Base-by-base conservation (phyloP, 2,329 filamentous ascomycete species). In the Arthrobotrys pseudoclavata region DNA sequence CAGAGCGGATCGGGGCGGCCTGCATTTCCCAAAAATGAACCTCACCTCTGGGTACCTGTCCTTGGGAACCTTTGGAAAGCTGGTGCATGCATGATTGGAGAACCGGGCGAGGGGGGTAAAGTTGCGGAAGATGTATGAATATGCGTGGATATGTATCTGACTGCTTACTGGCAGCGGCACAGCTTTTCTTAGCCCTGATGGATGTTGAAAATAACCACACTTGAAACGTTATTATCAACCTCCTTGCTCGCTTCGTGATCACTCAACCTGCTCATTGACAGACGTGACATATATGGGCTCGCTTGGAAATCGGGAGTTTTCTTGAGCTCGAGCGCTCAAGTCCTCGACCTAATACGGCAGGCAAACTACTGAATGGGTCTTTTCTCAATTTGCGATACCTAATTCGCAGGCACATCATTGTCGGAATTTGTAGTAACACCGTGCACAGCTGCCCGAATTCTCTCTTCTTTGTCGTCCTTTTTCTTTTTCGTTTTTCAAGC, bases 11-110 rank as follows among this genome's bases (percentile, higher is more conserved):
- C 72, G 72, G 72, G 72, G 72, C 72, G 72, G 72, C 66, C 52
- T 76, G 72, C 72, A 70, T 70, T 74, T 76, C 60, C 72, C 72
- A 76, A 76, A 76, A 76, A 76, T 67, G 72, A 76, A 70, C 72
- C 72, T 76, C 66, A 70, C 72, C 50, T 40, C 72, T 70, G 72
- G 72, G 66, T 76, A 70, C 66, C 60, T 76, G 45, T 67, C 60
- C 57, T 53, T 57, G 67, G 67, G 67, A 70, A 57, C 67, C 69
- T 72, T 74, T 61, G 69, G 69, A 74, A 22, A 74, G 69, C 61
- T 67, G 52, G 53, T 67, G 61, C 69, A 66, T 74, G 69, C 69
- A 74, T 74, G 50, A 74, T 66, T 37, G 57, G 42, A 64, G 37
- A 74, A 60, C 69, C 69, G 69, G 69, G 69, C 42, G 69, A 60